phyloP scores from a whole-genome alignment of 371 early-diverging fungal species.

The Fennellomyces sp. region DNA sequence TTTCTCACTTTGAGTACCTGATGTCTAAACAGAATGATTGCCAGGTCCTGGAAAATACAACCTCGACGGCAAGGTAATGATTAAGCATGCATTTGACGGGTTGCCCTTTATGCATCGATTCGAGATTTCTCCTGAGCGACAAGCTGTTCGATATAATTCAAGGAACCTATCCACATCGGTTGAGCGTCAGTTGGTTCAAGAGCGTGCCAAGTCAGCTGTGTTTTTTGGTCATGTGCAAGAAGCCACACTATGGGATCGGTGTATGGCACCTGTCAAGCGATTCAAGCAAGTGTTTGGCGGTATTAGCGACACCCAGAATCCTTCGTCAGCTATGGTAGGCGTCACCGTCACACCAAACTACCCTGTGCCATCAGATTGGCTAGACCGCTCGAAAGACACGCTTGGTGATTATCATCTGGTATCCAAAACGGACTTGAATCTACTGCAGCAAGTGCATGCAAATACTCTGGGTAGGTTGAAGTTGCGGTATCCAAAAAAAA shows the following conservation, averaged over 20 bases:
- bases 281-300: neutral
- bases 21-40: too few species aligned
- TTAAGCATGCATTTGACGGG: slow-evolving; percentile 52
- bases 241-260: slow-evolving; percentile 7
- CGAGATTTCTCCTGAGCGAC: slow-evolving; percentile 22
- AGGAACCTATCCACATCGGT: slow-evolving; percentile 24
- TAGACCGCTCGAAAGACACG: neutral
- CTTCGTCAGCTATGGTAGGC: slow-evolving; percentile 27
- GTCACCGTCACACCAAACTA: slow-evolving; percentile 65
- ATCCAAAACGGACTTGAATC: slow-evolving; percentile 60
- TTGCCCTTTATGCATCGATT: slow-evolving; percentile 47
- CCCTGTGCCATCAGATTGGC: slow-evolving; percentile 21
- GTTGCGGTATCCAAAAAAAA: neutral
- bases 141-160: slow-evolving; percentile 33
- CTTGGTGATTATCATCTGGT: slow-evolving; percentile 33
- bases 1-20: too few species aligned
- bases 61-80: slow-evolving; percentile 24
- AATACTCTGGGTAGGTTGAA: slow-evolving; percentile 52
- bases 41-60: slow-evolving; percentile 44
- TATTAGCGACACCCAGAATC: neutral
- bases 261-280: neutral
- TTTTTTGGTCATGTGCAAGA: slow-evolving; percentile 32
- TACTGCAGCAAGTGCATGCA: slow-evolving; percentile 62
- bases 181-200: slow-evolving; percentile 15
- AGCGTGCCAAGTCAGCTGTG: neutral